These are phyloP conservation scores for Bodo saltans DNA, from an alignment of 78 protist species.

Conservation along the genomic window DNA sequence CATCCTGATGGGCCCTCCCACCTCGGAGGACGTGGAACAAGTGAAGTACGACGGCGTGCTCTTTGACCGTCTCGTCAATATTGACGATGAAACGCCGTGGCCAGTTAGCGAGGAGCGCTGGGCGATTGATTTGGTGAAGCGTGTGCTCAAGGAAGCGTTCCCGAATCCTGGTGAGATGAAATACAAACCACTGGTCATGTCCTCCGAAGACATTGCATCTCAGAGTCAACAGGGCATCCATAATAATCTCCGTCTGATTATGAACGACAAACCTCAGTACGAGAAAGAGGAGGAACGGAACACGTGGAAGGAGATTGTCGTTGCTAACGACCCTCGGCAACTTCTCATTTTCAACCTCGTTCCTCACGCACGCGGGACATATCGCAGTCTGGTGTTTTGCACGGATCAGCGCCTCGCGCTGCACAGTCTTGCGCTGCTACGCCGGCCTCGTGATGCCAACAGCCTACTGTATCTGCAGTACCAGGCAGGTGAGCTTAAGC, in stretches of 20 bases:
- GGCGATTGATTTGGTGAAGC: neutral
- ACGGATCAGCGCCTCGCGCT: neutral
- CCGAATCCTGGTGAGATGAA: neutral
- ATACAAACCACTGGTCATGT: neutral
- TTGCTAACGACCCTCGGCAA: neutral
- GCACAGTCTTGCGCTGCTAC: neutral
- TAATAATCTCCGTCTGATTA: neutral
- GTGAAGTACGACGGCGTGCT: neutral
- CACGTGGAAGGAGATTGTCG: conserved; percentile 35
- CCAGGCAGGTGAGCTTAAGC: neutral
- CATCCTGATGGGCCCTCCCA: too few relatives aligned
- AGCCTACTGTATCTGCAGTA: neutral
- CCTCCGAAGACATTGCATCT: neutral
- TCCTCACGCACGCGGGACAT: conserved; percentile 32
- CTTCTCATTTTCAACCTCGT: conserved; percentile 35
- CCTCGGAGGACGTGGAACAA: neutral
- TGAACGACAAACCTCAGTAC: neutral
- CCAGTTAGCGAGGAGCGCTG: neutral
- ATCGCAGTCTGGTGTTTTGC: conserved; percentile 18
- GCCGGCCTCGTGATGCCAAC: neutral
- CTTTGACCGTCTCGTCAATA: neutral
- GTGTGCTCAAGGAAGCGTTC: neutral
- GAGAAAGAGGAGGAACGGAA: neutral
- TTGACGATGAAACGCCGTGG: neutral
- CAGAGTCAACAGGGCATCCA: too few relatives aligned